These are phyloP conservation scores for Blastosporella zonata DNA, from an alignment of 1,284 basidiomycete species.

Conservation along the genomic window DNA sequence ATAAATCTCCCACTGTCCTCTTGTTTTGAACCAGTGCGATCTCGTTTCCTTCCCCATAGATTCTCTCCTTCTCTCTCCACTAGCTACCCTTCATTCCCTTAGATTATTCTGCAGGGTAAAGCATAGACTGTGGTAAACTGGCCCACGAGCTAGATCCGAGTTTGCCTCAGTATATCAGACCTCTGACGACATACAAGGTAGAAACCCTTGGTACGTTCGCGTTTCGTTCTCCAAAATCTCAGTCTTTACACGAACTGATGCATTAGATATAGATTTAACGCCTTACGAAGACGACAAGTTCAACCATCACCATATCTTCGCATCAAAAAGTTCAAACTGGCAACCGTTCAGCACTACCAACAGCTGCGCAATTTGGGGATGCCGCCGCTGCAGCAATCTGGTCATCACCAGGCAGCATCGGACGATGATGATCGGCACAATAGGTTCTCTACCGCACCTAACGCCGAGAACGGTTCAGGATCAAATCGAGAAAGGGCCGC, in stretches of 20 bases:
- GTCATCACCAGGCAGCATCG: conserved; percentile 16
- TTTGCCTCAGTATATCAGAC: conserved; percentile 15
- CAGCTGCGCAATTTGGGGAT: conserved; percentile 22
- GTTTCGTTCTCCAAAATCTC: background rate
- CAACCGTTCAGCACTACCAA: conserved; percentile 21
- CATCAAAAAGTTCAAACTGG: conserved; percentile 20
- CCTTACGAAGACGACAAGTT: conserved; percentile 10
- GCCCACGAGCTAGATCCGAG: conserved; percentile 17
- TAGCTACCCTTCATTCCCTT: conserved; percentile 11
- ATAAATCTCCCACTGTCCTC: conserved; percentile 24
- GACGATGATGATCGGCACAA: conserved; percentile 47
- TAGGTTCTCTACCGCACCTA: conserved; percentile 46
- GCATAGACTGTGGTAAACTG: conserved; percentile 13
- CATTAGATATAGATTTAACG: conserved; percentile 12
- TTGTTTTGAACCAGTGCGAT: conserved; percentile 20
- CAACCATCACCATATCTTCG: conserved; percentile 15
- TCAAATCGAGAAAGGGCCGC: conserved; percentile 58
- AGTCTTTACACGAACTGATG: conserved; percentile 9
- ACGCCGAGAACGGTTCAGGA: conserved; percentile 29
- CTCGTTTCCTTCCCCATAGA: conserved; percentile 23
- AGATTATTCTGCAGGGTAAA: conserved; percentile 11
- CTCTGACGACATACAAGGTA: conserved; percentile 19
- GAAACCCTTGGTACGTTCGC: conserved; percentile 16
- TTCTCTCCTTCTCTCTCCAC: conserved; percentile 16
- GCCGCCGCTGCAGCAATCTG: conserved; percentile 21